Evolutionary conservation across 768 basidiomycete genomes (phyloP).

Genomic region (Nevesoporus exiguus): DNA sequence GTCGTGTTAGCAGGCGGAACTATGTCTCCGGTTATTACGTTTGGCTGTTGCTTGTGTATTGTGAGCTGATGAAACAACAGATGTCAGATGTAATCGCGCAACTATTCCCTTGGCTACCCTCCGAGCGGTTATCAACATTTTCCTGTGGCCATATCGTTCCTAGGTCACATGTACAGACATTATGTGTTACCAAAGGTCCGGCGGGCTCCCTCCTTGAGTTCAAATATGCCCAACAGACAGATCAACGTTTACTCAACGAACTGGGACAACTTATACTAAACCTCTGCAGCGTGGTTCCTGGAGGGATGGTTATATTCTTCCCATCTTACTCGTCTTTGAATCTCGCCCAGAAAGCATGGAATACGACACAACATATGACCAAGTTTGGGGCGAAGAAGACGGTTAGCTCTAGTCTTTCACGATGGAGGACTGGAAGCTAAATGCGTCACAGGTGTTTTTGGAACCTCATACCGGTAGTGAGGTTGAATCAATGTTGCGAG

Average conservation of each 20-base stretch:
- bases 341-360: conserved; percentile 64
- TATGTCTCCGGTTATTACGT: conserved; percentile 87
- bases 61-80: conserved; percentile 38
- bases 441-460: conserved; percentile 67
- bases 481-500: conserved; percentile 72
- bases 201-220: conserved; percentile 73
- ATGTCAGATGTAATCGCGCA: conserved; percentile 85
- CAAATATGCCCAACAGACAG: conserved; percentile 70
- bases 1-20: conserved; percentile 96
- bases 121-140: conserved; percentile 67
- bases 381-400: conserved; percentile 71
- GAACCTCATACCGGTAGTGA: conserved; percentile 73
- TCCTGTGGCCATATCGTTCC: conserved; percentile 95
- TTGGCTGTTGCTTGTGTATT: background rate
- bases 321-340: conserved; percentile 87
- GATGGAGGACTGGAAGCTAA: background rate
- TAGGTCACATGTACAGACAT: conserved; percentile 65
- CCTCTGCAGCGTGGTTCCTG: conserved; percentile 71
- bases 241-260: conserved; percentile 67
- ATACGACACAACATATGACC: conserved; percentile 52
- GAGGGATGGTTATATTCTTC: conserved; percentile 90
- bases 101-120: conserved; percentile 64
- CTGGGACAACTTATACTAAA: conserved; percentile 84
- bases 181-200: conserved; percentile 75
- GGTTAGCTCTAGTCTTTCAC: conserved; percentile 37